A percentile compares a stretch with the other conserved stretches of the same genome.
phyloP scores from a whole-genome alignment of 2,329 filamentous ascomycete genomes.

The Penicillium thymicola region DNA sequence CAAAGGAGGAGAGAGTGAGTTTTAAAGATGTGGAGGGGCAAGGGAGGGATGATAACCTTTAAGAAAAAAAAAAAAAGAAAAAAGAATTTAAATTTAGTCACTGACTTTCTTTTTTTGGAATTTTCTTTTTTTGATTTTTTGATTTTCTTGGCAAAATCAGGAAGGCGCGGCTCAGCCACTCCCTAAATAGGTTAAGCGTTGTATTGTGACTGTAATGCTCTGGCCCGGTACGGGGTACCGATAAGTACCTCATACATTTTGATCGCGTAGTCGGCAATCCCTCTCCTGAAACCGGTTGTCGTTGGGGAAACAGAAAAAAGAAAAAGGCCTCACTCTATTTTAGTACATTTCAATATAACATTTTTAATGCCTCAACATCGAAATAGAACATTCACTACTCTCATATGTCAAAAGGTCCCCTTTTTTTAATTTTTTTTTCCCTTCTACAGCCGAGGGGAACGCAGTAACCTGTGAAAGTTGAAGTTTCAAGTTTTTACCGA shows the following conservation, averaged over 20 bases:
- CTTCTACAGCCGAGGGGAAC: slow-evolving; percentile 2
- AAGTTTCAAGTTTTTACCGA: background rate
- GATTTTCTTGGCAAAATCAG: background rate
- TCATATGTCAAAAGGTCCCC: background rate
- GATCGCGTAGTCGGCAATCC: background rate
- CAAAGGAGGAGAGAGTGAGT: slow-evolving; percentile 23
- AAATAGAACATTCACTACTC: background rate
- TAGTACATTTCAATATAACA: background rate
- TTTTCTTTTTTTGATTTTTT: slow-evolving; percentile 5
- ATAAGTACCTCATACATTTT: slow-evolving; percentile 13
- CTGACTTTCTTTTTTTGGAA: slow-evolving; percentile 6
- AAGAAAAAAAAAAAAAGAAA: background rate
- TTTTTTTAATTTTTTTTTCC: background rate
- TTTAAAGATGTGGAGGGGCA: slow-evolving; percentile 27
- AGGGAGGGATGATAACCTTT: slow-evolving; percentile 16
- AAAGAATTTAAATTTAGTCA: slow-evolving; percentile 30
- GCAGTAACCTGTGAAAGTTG: slow-evolving; percentile 2
- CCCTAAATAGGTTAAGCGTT: slow-evolving; percentile 4
- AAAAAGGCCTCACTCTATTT: slow-evolving; percentile 20
- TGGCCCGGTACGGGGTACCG: slow-evolving; percentile 5
- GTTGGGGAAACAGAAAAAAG: slow-evolving; percentile 20
- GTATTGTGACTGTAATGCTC: slow-evolving; percentile 1
- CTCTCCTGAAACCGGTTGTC: slow-evolving; percentile 21
- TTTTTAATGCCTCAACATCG: slow-evolving; percentile 10
- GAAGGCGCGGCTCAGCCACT: slow-evolving; percentile 18